Percentiles rank a stretch among this genome's conserved stretches.
Evolutionary conservation across 1,284 basidiomycete species (phyloP).

Genomic region (Malassezia pachydermatis): DNA sequence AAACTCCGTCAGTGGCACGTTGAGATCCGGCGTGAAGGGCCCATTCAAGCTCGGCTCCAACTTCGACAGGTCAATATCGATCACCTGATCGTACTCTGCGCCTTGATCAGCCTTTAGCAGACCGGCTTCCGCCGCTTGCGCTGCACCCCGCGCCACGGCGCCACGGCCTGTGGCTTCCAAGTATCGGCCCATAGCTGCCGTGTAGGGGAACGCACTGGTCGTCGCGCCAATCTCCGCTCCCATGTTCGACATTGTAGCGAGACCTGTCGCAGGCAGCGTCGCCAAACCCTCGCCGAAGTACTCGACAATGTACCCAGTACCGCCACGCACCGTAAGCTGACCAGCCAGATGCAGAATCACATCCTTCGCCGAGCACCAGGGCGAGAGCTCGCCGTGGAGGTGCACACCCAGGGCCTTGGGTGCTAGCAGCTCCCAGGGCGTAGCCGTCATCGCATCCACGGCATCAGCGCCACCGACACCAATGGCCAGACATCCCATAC

Average conservation of each 20-base stretch:
- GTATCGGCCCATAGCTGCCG: conserved; percentile 71
- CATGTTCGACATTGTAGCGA: conserved; percentile 96
- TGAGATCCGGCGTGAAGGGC: conserved; percentile 93
- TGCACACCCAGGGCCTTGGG: conserved; percentile 72
- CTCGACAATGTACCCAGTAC: conserved; percentile 90
- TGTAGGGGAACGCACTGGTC: conserved; percentile 94
- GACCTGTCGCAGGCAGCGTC: conserved; percentile 83
- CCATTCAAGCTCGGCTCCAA: conserved; percentile 87
- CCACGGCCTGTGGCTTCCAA: conserved; percentile 78
- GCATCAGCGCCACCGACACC: conserved; percentile 98
- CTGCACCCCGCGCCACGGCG: conserved; percentile 77
- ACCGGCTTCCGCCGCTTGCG: conserved; percentile 64
- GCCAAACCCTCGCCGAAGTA: conserved; percentile 93
- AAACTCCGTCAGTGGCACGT: conserved; percentile 89
- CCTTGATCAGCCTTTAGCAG: conserved; percentile 75
- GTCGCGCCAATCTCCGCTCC: conserved; percentile 98
- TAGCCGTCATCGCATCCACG: conserved; percentile 94
- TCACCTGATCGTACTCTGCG: conserved; percentile 89
- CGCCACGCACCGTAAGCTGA: conserved; percentile 87
- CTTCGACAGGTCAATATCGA: conserved; percentile 83
- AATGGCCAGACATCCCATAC: conserved; percentile 92
- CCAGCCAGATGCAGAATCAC: conserved; percentile 89
- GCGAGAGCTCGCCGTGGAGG: conserved; percentile 73
- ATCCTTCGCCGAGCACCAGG: conserved; percentile 95
- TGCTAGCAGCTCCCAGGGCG: conserved; percentile 96